Evolutionary conservation across 2,329 filamentous ascomycete genomes (phyloP), one percentile per base, ranked within the genome.

Genomic region (Ceratocystis destructans): DNA sequence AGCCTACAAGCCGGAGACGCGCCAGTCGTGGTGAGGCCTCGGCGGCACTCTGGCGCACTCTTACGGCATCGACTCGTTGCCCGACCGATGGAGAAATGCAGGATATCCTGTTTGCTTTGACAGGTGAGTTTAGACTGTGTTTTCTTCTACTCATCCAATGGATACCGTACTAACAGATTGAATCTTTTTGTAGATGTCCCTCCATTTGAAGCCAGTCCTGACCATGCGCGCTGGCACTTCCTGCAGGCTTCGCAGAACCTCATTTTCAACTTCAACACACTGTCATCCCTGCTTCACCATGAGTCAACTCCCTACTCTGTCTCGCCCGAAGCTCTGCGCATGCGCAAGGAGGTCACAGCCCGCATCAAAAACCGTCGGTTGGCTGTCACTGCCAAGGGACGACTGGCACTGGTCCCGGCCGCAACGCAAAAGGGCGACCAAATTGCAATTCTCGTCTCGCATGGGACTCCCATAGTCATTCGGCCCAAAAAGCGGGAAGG

Each of bases 371-470:
- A 68, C 41, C 64, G 66, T 12, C 66, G 66, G 6, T 61, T 68
- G 7, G 63, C 63, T 28, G 64, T 68, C 28, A 68, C 66, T 5
- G 59, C 61, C 0, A 46, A 64, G 17, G 66, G 66, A 17, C 41
- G 66, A 22, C 48, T 68, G 25, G 66, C 66, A 1, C 61, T 68
- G 7, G 66, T 68, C 10, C 66, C 66, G 48, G 66, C 66, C 17
- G 64, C 64, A 12, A 68, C 63, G 37, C 64, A 68, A 44, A 68
- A 68, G 59, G 66, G 66, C 20, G 64, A 68, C 25, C 25, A 63
- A 37, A 41, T 68, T 25, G 61, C 46, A 15, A 50, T 68, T 5
- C 46, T 68, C 7, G 63, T 68, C 28, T 66, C 66, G 1, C 64
- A 68, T 28, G 66, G 66, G 10, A 68, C 66, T 17, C 66, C 66